Conservation (phyloP, 2,329 filamentous ascomycete species). For the Fusarium verticillioides region DNA sequence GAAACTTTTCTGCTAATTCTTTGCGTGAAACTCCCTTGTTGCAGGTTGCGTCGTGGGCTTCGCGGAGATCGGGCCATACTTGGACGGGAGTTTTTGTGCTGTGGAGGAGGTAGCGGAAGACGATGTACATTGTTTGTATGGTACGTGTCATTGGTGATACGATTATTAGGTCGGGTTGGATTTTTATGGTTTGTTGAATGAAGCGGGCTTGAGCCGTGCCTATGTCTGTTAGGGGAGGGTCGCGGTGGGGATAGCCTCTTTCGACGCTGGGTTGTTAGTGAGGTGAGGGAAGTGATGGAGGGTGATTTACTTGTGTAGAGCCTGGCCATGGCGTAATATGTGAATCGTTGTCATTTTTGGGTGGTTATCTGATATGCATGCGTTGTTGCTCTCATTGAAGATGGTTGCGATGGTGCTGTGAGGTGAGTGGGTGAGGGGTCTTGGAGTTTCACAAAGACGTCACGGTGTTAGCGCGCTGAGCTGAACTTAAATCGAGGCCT, state of each 20-base stretch:
- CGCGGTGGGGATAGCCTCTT: conserved; percentile 30
- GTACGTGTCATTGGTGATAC: conserved; percentile 35
- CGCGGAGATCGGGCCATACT: conserved; percentile 41
- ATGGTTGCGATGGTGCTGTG: neutral
- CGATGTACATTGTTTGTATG: conserved; percentile 36
- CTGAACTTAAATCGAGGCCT: neutral
- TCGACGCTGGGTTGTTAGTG: conserved; percentile 23
- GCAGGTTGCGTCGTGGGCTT: conserved; percentile 41
- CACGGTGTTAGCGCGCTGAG: neutral
- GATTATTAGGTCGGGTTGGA: conserved; percentile 19
- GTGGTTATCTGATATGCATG: neutral
- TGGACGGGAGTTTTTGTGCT: conserved; percentile 9
- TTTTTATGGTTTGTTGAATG: neutral
- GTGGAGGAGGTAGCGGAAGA: conserved; percentile 22
- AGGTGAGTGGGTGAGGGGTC: neutral
- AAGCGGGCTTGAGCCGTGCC: conserved; percentile 13
- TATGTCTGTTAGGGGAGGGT: conserved; percentile 31
- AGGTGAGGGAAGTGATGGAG: accelerated
- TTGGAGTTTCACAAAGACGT: neutral
- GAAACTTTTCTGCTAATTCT: conserved; percentile 29
- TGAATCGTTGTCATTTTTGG: conserved; percentile 19
- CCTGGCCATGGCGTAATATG: conserved; percentile 28
- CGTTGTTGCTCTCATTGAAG: neutral
- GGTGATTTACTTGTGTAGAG: conserved; percentile 15
- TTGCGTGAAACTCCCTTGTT: conserved; percentile 35